Percentiles rank a stretch among this genome's conserved stretches.
These are phyloP conservation scores for Ophiosphaerella herpotricha DNA, from an alignment of 2,329 filamentous ascomycete species.

Conservation along the genomic window DNA sequence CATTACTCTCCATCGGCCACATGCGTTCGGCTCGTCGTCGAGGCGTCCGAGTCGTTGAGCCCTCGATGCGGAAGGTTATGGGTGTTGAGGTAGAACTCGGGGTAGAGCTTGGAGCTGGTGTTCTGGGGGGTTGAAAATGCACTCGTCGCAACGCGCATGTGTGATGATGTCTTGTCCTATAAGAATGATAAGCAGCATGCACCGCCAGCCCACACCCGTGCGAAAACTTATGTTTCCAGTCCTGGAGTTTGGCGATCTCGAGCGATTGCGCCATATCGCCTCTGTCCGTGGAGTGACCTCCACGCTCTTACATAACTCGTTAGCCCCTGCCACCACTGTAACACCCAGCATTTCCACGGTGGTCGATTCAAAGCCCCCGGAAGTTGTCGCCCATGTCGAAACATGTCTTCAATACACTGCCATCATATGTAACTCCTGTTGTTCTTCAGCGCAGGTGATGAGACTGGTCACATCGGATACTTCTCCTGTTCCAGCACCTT, in stretches of 20 bases:
- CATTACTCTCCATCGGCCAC: slow-evolving; percentile 46
- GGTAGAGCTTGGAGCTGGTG: slow-evolving; percentile 19
- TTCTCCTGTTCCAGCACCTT: too few relatives aligned
- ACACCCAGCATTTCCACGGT: background rate
- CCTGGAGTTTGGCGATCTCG: slow-evolving; percentile 19
- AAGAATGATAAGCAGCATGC: slow-evolving; percentile 27
- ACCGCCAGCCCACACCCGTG: slow-evolving; percentile 24
- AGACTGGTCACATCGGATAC: too few relatives aligned
- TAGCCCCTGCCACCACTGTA: slow-evolving; percentile 4
- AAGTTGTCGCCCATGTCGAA: too few relatives aligned
- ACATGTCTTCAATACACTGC: too few relatives aligned
- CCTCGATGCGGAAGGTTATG: slow-evolving; percentile 6
- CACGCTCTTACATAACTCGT: slow-evolving; percentile 30
- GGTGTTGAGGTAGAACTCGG: slow-evolving; percentile 18
- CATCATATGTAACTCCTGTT: too few relatives aligned
- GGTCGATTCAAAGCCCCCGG: background rate
- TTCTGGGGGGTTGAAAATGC: slow-evolving; percentile 21
- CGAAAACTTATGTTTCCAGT: slow-evolving; percentile 16
- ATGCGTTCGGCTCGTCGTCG: slow-evolving; percentile 15
- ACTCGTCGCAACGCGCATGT: slow-evolving; percentile 26
- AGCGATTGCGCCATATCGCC: slow-evolving; percentile 29
- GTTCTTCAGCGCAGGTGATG: too few relatives aligned
- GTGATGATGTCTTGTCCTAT: slow-evolving; percentile 35
- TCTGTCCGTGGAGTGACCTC: slow-evolving; percentile 12
- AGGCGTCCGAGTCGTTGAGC: slow-evolving; percentile 16